Evolutionary conservation across 306 rosid genomes (phyloP), one percentile per base, ranked within the genome.

Genomic region (Rosa persica): DNA sequence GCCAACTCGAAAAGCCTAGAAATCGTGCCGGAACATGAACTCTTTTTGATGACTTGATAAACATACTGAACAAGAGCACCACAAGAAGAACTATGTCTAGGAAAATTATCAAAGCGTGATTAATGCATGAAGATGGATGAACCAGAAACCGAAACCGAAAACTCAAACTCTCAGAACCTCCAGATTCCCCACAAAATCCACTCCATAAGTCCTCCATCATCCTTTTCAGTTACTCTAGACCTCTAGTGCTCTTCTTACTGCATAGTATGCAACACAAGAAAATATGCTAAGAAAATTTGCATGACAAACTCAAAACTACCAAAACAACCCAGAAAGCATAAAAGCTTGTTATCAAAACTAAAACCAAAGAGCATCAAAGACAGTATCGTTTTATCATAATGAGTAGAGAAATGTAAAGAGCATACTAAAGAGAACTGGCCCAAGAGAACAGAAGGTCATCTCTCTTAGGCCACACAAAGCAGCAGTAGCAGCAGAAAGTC

Each of bases 161-260:
- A 64, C 39, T 66, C 42, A 75, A 81, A 76, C 86, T 16, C 5
- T 16, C 70, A 5, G 70, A 65, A 16, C 44, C 44, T 65, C 70
- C 89, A 48, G 85, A 86, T 70, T 86, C 83, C 49, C 87, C 91
- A 77, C 98, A 94, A 74, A 89, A 87, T 82, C 75, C 13, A 58
- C 67, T 81, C 93, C 93, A 88, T 22, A 87, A 70, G 17, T 81
- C 78, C 52, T 72, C 81, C 96, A 90, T 89, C 66, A 66, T 78
- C 49, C 19, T 73, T 65, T 15, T 36, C 70, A 65, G 70, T 36
- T 34, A 30, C 44, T 5, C 6, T 12, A 54, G 25, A 20, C 25
- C 65, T 58, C 36, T 11, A 23, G 36, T 23, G 65, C 65, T 23
- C 34, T 22, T 58, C 65, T 70, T 15, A 48, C 71, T 86, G 78